Conservation (phyloP, 1,139 yeast species). For the Magnusiomyces suaveolens region DNA sequence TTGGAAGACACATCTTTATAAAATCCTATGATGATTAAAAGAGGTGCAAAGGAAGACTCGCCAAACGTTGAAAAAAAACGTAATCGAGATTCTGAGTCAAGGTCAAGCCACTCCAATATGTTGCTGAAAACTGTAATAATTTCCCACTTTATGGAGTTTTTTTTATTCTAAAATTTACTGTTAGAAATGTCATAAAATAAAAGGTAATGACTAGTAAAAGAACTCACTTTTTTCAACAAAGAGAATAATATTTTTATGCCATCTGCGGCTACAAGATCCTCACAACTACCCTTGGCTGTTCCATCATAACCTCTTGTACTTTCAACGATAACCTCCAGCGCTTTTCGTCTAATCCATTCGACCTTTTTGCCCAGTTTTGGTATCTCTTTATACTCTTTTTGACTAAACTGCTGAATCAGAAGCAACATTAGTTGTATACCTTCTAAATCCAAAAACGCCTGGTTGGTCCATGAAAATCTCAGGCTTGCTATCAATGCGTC, state of each 20-base stretch:
- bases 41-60: constrained; percentile 19
- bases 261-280: constrained; percentile 23
- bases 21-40: neutral
- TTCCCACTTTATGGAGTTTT: constrained; percentile 10
- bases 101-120: constrained; percentile 26
- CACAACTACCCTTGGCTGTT: constrained; percentile 19
- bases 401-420: neutral
- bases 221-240: constrained; percentile 15
- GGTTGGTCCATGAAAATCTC: constrained; percentile 17
- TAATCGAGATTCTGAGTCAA: constrained; percentile 25
- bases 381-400: neutral
- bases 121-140: constrained; percentile 22
- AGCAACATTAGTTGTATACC: constrained; percentile 29
- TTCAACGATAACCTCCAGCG: constrained; percentile 22
- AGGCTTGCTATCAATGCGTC: constrained; percentile 20
- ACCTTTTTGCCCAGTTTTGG: constrained; percentile 11
- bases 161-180: neutral
- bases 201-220: neutral
- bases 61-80: constrained; percentile 25
- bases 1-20: neutral
- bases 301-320: constrained; percentile 19
- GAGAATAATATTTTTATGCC: constrained; percentile 23
- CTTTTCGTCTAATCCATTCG: constrained; percentile 20
- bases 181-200: neutral
- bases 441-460: constrained; percentile 25